A percentile compares a stretch with the other conserved stretches of the same genome.
phyloP scores from a whole-genome alignment of 1,139 yeast species.

The Debaryomycetaceae sp. region DNA sequence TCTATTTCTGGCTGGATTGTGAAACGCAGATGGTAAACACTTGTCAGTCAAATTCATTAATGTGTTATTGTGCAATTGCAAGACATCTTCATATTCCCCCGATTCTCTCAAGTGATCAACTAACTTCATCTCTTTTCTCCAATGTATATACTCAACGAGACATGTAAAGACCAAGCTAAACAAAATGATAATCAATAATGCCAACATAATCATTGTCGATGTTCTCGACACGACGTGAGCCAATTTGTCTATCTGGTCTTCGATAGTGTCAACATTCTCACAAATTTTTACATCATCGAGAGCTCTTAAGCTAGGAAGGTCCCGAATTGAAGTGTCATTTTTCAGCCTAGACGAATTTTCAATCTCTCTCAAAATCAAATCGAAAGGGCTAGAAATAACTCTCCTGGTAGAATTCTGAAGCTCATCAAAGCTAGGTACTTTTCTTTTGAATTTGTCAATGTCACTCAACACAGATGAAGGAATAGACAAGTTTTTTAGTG shows the following conservation, averaged over 20 bases:
- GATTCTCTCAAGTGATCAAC: constrained; percentile 15
- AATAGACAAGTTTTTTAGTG: constrained; percentile 56
- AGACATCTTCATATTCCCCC: constrained; percentile 10
- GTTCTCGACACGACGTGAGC: constrained; percentile 24
- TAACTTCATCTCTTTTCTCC: constrained; percentile 42
- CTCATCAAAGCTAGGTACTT: constrained; percentile 56
- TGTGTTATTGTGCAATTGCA: constrained; percentile 17
- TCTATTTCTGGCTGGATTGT: constrained; percentile 2
- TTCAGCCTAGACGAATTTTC: constrained; percentile 11
- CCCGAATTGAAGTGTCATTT: constrained; percentile 12
- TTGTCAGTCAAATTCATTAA: constrained; percentile 13
- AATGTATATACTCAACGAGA: constrained; percentile 40
- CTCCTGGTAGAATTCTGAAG: constrained; percentile 36
- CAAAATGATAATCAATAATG: constrained; percentile 30
- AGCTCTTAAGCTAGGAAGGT: constrained; percentile 11
- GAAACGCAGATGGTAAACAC: constrained; percentile 3
- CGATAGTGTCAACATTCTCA: background rate
- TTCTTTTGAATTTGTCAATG: constrained; percentile 41
- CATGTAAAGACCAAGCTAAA: constrained; percentile 37
- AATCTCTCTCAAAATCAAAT: constrained; percentile 9
- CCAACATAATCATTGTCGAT: constrained; percentile 34
- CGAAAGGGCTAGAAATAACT: constrained; percentile 17
- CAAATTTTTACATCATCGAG: constrained; percentile 20
- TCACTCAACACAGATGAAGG: constrained; percentile 57
- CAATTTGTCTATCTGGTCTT: constrained; percentile 13